Conservation (phyloP, 495 filamentous ascomycete species). For the Talaromyces proteolyticus region DNA sequence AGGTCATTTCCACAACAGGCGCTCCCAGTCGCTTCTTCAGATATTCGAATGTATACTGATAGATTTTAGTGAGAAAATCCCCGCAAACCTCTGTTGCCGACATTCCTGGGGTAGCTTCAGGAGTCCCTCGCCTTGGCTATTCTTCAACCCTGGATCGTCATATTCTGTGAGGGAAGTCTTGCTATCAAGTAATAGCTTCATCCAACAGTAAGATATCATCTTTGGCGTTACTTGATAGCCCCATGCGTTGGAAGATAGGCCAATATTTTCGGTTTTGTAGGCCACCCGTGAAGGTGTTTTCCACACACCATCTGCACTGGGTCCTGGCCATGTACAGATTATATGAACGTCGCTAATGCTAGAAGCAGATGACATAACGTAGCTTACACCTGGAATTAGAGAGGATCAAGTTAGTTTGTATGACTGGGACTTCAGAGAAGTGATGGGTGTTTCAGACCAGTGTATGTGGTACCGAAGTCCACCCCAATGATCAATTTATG, state of each 20-base stretch:
- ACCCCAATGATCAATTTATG: slow-evolving; percentile 26
- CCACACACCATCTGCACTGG: slow-evolving; percentile 1
- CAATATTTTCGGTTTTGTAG: slow-evolving; percentile 3
- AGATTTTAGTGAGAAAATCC: slow-evolving; percentile 37
- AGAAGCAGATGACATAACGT: slow-evolving; percentile 6
- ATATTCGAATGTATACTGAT: slow-evolving; percentile 22
- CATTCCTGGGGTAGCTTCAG: slow-evolving; percentile 1
- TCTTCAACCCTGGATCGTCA: slow-evolving; percentile 3
- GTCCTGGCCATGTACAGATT: slow-evolving; percentile 9
- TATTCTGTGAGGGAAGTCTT: slow-evolving; percentile 5
- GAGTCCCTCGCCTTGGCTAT: not conserved
- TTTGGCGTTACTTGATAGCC: slow-evolving; percentile 12
- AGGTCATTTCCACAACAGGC: not conserved
- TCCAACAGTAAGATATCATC: slow-evolving; percentile 8
- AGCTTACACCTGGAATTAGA: slow-evolving; percentile 6
- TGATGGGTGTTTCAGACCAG: too few relatives aligned
- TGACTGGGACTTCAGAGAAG: too few relatives aligned
- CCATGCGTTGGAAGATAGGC: not conserved
- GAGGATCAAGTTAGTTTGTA: too few relatives aligned
- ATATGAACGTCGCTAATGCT: slow-evolving; percentile 6
- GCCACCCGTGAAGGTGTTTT: slow-evolving; percentile 10
- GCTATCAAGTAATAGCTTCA: slow-evolving; percentile 15
- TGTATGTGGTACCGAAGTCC: slow-evolving; percentile 42
- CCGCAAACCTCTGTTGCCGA: slow-evolving; percentile 23
- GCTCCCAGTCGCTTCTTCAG: slow-evolving; percentile 11